Percentiles rank a stretch among this genome's conserved stretches.
These are phyloP conservation scores for Adansonia gregorii DNA, from an alignment of 441 rosid genomes.

Conservation along the genomic window DNA sequence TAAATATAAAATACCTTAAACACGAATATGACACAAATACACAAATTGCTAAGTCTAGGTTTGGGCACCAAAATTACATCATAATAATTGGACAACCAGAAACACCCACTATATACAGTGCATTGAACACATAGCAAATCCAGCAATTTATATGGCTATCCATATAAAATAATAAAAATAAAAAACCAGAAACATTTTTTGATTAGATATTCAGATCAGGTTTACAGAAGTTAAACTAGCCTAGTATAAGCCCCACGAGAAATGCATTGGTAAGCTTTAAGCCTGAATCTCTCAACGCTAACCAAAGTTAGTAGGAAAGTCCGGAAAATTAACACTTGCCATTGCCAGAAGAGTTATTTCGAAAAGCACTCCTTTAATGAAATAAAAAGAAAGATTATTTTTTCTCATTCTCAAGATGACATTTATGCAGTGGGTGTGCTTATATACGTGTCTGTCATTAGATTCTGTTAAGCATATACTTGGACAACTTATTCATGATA, in stretches of 20 bases:
- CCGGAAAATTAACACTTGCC: conserved; percentile 2
- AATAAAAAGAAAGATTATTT: neutral
- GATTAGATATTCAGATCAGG: neutral
- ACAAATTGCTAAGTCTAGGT: too few relatives aligned
- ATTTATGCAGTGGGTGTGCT: neutral
- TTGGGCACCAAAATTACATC: conserved; percentile 2
- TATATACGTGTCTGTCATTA: neutral
- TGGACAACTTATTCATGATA: neutral
- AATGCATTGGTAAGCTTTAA: conserved; percentile 8
- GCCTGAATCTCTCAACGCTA: neutral
- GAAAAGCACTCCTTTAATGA: neutral
- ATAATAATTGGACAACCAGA: neutral
- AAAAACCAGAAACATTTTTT: neutral
- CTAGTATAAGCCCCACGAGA: neutral
- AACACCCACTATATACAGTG: neutral
- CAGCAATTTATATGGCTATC: neutral
- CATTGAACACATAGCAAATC: neutral
- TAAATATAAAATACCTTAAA: too few relatives aligned
- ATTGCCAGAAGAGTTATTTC: conserved; percentile 2
- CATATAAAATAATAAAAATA: neutral
- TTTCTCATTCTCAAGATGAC: neutral
- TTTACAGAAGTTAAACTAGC: neutral
- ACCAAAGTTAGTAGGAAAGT: conserved; percentile 10
- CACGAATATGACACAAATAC: too few relatives aligned
- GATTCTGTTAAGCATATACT: neutral